These are phyloP conservation scores for Senna tora DNA, from an alignment of 306 rosid species.

Conservation along the genomic window DNA sequence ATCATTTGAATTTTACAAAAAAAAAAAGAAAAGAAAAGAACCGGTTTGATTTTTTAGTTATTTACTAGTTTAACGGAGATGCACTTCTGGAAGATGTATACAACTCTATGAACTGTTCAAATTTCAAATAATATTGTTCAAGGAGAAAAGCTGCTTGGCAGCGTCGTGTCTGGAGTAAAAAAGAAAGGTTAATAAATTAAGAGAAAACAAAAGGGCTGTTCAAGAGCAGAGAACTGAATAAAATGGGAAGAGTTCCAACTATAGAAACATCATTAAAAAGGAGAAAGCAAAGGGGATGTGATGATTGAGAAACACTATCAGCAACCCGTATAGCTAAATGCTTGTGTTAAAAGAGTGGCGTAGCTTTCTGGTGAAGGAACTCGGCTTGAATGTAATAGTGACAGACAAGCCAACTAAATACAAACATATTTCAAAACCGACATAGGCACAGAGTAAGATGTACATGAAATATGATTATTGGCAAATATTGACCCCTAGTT, in stretches of 20 bases:
- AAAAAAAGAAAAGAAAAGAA: too few relatives aligned
- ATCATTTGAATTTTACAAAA: too few relatives aligned
- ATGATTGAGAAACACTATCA: conserved; percentile 9
- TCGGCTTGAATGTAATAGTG: conserved; percentile 5
- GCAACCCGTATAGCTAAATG: background rate
- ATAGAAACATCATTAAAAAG: background rate
- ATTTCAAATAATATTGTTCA: too few relatives aligned
- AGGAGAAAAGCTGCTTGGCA: too few relatives aligned
- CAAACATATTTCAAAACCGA: background rate
- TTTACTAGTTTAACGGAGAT: too few relatives aligned
- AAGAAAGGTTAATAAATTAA: too few relatives aligned
- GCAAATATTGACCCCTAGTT: conserved; percentile 45
- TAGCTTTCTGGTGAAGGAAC: background rate
- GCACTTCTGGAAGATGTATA: too few relatives aligned
- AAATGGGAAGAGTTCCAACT: background rate
- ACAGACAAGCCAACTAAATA: background rate
- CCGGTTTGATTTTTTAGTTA: too few relatives aligned
- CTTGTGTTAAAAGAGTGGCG: background rate
- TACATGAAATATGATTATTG: background rate
- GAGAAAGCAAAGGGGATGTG: conserved; percentile 2
- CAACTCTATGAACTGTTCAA: too few relatives aligned
- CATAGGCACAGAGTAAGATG: background rate
- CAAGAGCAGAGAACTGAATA: background rate
- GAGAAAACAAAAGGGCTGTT: background rate
- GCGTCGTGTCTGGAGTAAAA: too few relatives aligned